Base-by-base conservation (phyloP, 306 rosid genomes). In the Corylus heterophylla region DNA sequence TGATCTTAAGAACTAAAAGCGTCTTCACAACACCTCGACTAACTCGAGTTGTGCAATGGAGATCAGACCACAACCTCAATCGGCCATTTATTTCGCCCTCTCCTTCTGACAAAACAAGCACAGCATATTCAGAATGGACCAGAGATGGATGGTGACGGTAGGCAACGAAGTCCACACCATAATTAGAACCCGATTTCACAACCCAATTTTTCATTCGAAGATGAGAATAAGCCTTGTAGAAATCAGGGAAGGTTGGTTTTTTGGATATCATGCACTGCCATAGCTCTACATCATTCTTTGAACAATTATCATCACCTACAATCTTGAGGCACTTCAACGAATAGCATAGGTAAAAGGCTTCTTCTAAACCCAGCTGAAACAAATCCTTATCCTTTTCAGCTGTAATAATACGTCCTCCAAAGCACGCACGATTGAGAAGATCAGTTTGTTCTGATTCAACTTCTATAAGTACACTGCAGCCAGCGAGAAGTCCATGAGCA, bases 61-160 rank as follows among this genome's bases (percentile, higher is more conserved):
- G 51, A 83, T 91, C 98, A 73, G 94, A 91, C 98, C 98, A 93
- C 74, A 87, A 86, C 74, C 77, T 86, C 79, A 93, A 62, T 74
- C 98, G 87, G 70, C 86, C 83, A 77, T 83, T 87, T 37, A 68
- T 73, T 64, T 79, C 78, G 22, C 73, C 76, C 27, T 59, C 82
- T 39, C 76, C 88, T 79, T 79, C 89, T 2, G 88, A 84, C 71
- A 84, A 76, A 76, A 93, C 93, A 66, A 93, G 89, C 74, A 93
- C 93, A n/a, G 89, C 93, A 55, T 71, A 93, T 83, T 91, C 97
- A 27, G 98, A 89, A 78, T 91, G 98, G 39, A 91, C 90, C 54
- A 88, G 88, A 74, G 86, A 77, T 3, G 94, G 98, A 80, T 88
- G 97, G 74, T 91, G 92, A 18, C 94, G 90, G 80, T 91, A 89